Conservation (phyloP, 78 protist species). For the Paulinella micropora region DNA sequence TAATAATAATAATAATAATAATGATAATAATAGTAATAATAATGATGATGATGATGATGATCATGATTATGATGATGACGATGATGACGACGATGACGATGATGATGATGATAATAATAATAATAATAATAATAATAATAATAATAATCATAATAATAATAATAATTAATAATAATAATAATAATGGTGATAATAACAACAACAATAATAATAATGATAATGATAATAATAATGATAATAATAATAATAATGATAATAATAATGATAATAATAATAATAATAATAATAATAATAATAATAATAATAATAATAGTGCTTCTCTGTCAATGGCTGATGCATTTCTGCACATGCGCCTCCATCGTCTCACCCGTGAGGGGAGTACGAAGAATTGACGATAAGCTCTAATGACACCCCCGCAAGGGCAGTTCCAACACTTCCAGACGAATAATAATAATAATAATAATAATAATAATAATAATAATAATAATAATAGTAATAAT, state of each 20-base stretch:
- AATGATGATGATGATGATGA: not conserved
- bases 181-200: not conserved
- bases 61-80: not conserved
- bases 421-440: too few relatives aligned
- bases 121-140: not conserved
- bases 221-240: not conserved
- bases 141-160: not conserved
- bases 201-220: not conserved
- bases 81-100: not conserved
- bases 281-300: not conserved
- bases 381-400: too few relatives aligned
- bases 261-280: not conserved
- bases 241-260: not conserved
- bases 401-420: too few relatives aligned
- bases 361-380: too few relatives aligned
- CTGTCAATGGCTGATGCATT: too few relatives aligned
- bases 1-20: not conserved
- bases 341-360: too few relatives aligned
- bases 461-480: not conserved
- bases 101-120: not conserved
- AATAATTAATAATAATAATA: not conserved
- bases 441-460: not conserved
- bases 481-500: not conserved
- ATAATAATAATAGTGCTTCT: not conserved
- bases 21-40: not conserved